These are phyloP conservation scores for Fonsecaea pugnacius DNA, from an alignment of 2,329 filamentous ascomycete genomes.

Conservation along the genomic window DNA sequence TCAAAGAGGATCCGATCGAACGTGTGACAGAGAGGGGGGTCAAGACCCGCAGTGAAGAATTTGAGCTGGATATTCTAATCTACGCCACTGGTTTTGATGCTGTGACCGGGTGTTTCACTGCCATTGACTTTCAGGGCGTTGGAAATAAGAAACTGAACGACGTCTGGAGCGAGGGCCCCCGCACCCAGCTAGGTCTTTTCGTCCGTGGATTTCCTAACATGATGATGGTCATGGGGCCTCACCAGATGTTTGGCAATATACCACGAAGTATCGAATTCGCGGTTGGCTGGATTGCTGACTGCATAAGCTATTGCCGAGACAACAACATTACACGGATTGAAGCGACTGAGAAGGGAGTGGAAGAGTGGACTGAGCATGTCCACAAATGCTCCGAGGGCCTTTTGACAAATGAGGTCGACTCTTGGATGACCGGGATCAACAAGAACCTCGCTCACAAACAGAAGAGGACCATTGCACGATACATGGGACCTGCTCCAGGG, in stretches of 20 bases:
- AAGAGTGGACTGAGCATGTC: slow-evolving; percentile 56
- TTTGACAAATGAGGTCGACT: slow-evolving; percentile 48
- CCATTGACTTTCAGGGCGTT: slow-evolving; percentile 46
- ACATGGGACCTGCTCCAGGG: slow-evolving; percentile 52
- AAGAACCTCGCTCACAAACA: slow-evolving; percentile 55
- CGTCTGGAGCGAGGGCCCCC: slow-evolving; percentile 35
- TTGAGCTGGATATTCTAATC: slow-evolving; percentile 33
- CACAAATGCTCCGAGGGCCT: slow-evolving; percentile 51
- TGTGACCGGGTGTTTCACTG: slow-evolving; percentile 37
- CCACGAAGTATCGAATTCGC: slow-evolving; percentile 41
- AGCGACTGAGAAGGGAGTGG: slow-evolving; percentile 47
- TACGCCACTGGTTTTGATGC: slow-evolving; percentile 42
- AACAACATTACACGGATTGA: slow-evolving; percentile 39
- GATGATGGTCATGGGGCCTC: slow-evolving; percentile 59
- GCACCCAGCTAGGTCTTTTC: slow-evolving; percentile 33
- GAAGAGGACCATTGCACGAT: slow-evolving; percentile 53
- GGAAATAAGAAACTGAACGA: slow-evolving; percentile 44
- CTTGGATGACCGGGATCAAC: slow-evolving; percentile 63
- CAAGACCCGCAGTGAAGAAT: slow-evolving; percentile 34
- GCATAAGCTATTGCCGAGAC: slow-evolving; percentile 39
- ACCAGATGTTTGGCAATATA: slow-evolving; percentile 46
- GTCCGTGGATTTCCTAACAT: slow-evolving; percentile 53
- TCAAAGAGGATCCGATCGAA: slow-evolving; percentile 49
- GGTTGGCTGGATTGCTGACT: slow-evolving; percentile 46
- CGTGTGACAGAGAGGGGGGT: slow-evolving; percentile 7